Evolutionary conservation across 768 basidiomycete species (phyloP).

Genomic region (Leccinum subtestaceum): DNA sequence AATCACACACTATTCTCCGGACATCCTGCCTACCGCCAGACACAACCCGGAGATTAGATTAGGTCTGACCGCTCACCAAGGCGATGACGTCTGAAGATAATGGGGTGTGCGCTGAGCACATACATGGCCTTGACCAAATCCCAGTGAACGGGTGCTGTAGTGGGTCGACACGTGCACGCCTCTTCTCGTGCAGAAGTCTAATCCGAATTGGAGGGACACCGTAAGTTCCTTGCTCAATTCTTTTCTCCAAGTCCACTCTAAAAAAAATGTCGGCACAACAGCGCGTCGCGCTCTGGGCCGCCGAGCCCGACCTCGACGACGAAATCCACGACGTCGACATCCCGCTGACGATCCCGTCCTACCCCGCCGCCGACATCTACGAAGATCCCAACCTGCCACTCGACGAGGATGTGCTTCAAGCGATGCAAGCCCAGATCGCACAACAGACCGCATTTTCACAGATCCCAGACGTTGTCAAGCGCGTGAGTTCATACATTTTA

Average conservation of each 20-base stretch:
- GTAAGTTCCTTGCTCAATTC: no score
- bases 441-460: constrained; percentile 80
- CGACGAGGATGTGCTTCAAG: constrained; percentile 65
- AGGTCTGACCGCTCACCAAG: no score
- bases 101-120: no score
- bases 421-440: constrained; percentile 80
- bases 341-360: constrained; percentile 29
- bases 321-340: constrained; percentile 70
- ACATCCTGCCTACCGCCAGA: no score
- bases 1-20: no score
- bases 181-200: no score
- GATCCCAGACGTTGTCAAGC: constrained; percentile 88
- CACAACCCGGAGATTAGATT: no score
- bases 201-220: no score
- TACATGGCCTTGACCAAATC: no score
- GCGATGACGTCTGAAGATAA: no score
- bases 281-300: constrained; percentile 70
- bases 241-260: background rate
- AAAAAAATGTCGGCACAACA: constrained; percentile 52
- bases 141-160: no score
- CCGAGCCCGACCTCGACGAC: constrained; percentile 78
- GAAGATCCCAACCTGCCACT: constrained; percentile 52
- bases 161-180: no score
- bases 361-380: constrained; percentile 28
- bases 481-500: constrained; percentile 44